These are phyloP conservation scores for Rhizopogon vinicolor DNA, from an alignment of 768 basidiomycete genomes.

Conservation along the genomic window DNA sequence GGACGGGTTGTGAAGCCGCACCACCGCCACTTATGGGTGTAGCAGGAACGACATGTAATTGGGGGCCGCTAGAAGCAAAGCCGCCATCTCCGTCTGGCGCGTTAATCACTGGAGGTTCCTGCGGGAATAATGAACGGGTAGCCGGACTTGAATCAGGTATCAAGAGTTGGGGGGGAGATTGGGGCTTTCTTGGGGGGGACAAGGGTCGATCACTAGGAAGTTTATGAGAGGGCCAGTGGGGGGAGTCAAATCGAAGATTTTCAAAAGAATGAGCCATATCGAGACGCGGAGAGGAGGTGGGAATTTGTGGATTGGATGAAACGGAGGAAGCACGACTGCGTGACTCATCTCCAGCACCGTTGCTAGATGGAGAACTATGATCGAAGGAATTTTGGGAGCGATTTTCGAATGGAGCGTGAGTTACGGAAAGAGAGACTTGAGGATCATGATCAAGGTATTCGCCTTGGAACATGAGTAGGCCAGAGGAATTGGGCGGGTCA, in stretches of 20 bases:
- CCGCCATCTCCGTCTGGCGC: conserved; percentile 56
- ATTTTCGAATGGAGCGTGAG: conserved; percentile 29
- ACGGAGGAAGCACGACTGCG: conserved; percentile 65
- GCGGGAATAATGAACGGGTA: conserved; percentile 30
- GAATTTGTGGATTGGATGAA: conserved; percentile 48
- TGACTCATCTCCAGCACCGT: conserved; percentile 44
- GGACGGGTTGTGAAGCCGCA: conserved; percentile 38
- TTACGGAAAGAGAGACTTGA: conserved; percentile 36
- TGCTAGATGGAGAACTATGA: conserved; percentile 61
- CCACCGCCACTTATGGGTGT: conserved; percentile 71
- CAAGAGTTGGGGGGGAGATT: conserved; percentile 57
- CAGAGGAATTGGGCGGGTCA: conserved; percentile 49
- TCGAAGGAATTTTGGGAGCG: conserved; percentile 46
- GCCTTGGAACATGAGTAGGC: conserved; percentile 56
- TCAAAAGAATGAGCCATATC: conserved; percentile 55
- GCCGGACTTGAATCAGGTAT: conserved; percentile 54
- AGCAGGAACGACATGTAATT: conserved; percentile 77
- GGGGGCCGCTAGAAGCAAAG: conserved; percentile 46
- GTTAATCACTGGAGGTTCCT: conserved; percentile 49
- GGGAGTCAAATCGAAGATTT: conserved; percentile 61
- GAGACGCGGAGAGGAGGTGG: conserved; percentile 51
- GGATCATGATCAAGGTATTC: conserved; percentile 32
- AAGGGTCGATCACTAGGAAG: conserved; percentile 39
- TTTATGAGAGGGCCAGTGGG: conserved; percentile 47
- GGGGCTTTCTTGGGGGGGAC: conserved; percentile 46